phyloP scores from a whole-genome alignment of 345 rosid genomes.

The Salix koriyanagi region DNA sequence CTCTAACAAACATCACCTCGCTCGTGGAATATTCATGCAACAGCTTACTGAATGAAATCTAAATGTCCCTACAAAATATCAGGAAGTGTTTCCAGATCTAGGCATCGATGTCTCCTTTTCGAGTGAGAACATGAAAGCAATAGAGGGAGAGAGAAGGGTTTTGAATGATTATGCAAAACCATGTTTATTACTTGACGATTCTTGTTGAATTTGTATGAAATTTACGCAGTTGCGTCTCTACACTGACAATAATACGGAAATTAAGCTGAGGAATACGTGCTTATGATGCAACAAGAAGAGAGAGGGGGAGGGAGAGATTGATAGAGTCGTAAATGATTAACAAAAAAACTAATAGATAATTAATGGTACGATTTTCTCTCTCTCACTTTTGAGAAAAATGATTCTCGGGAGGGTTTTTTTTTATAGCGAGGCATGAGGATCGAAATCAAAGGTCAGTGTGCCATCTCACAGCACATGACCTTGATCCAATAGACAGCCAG shows the following conservation, averaged over 20 bases:
- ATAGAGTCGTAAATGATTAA: background rate
- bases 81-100: background rate
- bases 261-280: background rate
- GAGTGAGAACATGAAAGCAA: no score
- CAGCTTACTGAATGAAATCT: background rate
- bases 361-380: no score
- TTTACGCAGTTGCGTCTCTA: background rate
- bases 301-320: no score
- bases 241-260: background rate
- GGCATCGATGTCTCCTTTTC: background rate
- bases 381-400: no score
- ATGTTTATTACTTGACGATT: constrained; percentile 28
- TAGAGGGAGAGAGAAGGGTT: no score
- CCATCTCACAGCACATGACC: constrained; percentile 50
- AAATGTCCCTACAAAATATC: background rate
- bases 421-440: background rate
- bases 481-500: constrained; percentile 41
- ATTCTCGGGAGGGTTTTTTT: background rate
- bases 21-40: background rate
- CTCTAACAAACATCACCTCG: background rate
- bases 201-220: background rate
- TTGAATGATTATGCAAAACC: constrained; percentile 45
- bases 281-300: background rate
- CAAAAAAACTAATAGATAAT: background rate
- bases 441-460: constrained; percentile 29